phyloP scores from a whole-genome alignment of 2,329 filamentous ascomycete genomes.

The Penicillium sp. region DNA sequence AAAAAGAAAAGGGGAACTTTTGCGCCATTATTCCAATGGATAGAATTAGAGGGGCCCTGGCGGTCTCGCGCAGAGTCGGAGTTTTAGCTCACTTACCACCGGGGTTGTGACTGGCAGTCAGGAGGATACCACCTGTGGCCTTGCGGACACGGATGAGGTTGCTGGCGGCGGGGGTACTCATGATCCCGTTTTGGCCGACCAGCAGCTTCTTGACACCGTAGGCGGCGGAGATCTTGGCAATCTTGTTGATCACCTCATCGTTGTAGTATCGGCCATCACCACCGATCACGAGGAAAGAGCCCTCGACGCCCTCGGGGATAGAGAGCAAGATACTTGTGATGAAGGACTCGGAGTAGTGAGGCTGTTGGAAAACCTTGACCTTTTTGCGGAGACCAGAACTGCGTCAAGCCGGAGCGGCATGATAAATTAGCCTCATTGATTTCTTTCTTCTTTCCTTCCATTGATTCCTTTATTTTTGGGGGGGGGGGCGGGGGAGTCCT shows the following conservation, averaged over 20 bases:
- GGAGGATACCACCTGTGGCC: slow-evolving; percentile 90
- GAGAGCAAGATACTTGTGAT: slow-evolving; percentile 89
- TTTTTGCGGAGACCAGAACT: slow-evolving; percentile 98
- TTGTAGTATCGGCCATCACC: slow-evolving; percentile 98
- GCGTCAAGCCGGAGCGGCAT: slow-evolving; percentile 16
- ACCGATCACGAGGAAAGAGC: slow-evolving; percentile 87
- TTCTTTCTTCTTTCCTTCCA: too few species aligned
- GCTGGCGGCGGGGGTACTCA: slow-evolving; percentile 92
- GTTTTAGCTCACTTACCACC: slow-evolving; percentile 60
- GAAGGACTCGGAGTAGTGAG: slow-evolving; percentile 94
- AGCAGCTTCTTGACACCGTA: slow-evolving; percentile 99
- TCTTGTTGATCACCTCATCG: slow-evolving; percentile 90
- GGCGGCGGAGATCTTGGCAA: slow-evolving; percentile 92
- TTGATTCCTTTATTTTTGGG: too few species aligned
- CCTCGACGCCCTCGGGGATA: slow-evolving; percentile 88
- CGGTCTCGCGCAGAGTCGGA: too few species aligned
- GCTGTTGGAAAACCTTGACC: slow-evolving; percentile 94
- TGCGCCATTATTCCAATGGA: too few species aligned
- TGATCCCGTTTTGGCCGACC: slow-evolving; percentile 91
- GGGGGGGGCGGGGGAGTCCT: too few species aligned
- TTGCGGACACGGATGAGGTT: slow-evolving; percentile 92
- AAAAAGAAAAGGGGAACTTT: too few species aligned
- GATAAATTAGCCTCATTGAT: not conserved
- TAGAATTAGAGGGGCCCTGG: too few species aligned
- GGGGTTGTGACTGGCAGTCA: slow-evolving; percentile 97